A percentile compares a stretch with the other conserved stretches of the same genome.
These are phyloP conservation scores for Polysphondylium violaceum DNA, from an alignment of 78 protist species.

Conservation along the genomic window DNA sequence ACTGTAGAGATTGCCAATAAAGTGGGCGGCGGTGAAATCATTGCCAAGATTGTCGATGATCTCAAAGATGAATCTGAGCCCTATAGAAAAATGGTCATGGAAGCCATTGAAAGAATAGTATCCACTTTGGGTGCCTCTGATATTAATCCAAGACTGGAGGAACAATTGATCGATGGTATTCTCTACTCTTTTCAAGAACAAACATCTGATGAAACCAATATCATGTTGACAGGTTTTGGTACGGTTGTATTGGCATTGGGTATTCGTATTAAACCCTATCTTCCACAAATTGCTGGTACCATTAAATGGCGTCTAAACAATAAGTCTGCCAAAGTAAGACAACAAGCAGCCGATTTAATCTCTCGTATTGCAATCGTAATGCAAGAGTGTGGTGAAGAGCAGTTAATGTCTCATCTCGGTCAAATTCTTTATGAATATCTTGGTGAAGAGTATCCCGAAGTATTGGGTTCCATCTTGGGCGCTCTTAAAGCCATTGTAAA, in stretches of 20 bases:
- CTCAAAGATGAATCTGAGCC: constrained; percentile 97
- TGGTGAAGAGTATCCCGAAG: constrained; percentile 99
- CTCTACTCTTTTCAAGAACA: constrained; percentile 97
- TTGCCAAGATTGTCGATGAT: constrained; percentile 91
- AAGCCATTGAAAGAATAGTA: constrained; percentile 92
- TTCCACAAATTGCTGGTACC: constrained; percentile 93
- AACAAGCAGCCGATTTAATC: constrained; percentile 98
- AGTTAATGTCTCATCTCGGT: constrained; percentile 92
- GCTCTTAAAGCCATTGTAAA: constrained; percentile 96
- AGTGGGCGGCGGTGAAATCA: constrained; percentile 94
- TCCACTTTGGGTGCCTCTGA: constrained; percentile 93
- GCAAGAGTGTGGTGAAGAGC: constrained; percentile 94
- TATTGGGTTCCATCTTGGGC: constrained; percentile 95
- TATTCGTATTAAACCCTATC: constrained; percentile 93
- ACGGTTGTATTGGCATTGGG: constrained; percentile 94
- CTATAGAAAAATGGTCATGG: constrained; percentile 96
- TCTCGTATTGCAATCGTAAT: constrained; percentile 95
- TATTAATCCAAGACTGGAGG: constrained; percentile 93
- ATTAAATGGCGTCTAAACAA: constrained; percentile 97
- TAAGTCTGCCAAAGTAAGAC: constrained; percentile 84
- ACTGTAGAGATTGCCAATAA: constrained; percentile 97
- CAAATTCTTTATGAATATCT: constrained; percentile 95
- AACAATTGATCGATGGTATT: constrained; percentile 95
- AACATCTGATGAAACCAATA: constrained; percentile 87
- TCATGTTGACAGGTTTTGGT: constrained; percentile 95